Evolutionary conservation across 495 filamentous ascomycete species (phyloP), one percentile per base, ranked within the genome.

Genomic region (Daldinia childiae): DNA sequence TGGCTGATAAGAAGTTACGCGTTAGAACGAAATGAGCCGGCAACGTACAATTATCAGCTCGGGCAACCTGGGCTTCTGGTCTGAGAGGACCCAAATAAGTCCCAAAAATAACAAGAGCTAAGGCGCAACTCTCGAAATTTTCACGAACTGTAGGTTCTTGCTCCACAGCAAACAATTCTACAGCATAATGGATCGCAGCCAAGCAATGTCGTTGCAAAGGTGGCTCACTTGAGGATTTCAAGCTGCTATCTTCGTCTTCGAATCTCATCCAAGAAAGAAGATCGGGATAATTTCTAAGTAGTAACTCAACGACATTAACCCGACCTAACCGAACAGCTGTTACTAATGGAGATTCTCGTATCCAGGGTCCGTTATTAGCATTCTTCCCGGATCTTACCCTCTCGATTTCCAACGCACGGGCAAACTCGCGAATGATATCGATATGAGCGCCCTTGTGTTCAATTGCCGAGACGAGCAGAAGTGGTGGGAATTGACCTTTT

Each of bases 301-400:
- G 58, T 6, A 30, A 14, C 11, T 61, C 9, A 2, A 61, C 26
- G 58, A 61, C 32, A 27, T 45, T 19, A 19, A n/a, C 6, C 19
- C 64, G 57, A n/a, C 58, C 57, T 17, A 6, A 11, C 34, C 36
- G 27, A 6, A 61, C 48, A 3, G 57, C 57, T n/a, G 17, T 17
- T 29, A 61, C 57, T 26, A 61, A 58, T 17, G 50, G 48, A 3
- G 63, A 56, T 19, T 66, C 55, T n/a, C 12, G 6, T 26, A 6
- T 19, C 27, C 48, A 27, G 3, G 14, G 38, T 4, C 21, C 38
- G 0, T 6, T 8, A 17, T 45, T 48, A 0, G n/a, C 0, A 21
- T 1, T 24, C n/a, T 54, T 54, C 7, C 36, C 21, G 4, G 41
- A 19, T 17, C 15, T n/a, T 1, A 8, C 4, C 1, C 26, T n/a